These are phyloP conservation scores for Xylaria sp. DNA, from an alignment of 2,329 filamentous ascomycete genomes.

Conservation along the genomic window DNA sequence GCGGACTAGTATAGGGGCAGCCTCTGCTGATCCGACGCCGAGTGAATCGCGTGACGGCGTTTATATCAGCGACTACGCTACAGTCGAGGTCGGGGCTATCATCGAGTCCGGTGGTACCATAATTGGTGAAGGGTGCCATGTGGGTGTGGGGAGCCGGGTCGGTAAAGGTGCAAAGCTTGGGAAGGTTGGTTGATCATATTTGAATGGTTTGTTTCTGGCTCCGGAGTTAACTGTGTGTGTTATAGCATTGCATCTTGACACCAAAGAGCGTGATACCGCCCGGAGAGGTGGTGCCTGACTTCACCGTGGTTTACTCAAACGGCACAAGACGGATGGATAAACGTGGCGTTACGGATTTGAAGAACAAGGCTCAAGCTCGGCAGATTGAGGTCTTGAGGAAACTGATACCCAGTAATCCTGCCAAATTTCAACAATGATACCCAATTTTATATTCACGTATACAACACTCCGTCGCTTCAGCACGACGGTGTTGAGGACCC, in stretches of 20 bases:
- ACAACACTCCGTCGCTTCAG: not conserved
- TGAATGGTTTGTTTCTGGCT: not conserved
- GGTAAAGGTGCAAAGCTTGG: constrained; percentile 70
- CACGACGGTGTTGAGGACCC: not conserved
- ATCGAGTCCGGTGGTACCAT: constrained; percentile 71
- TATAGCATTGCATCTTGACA: constrained; percentile 76
- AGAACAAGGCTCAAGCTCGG: constrained; percentile 70
- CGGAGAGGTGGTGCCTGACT: constrained; percentile 69
- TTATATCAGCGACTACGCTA: constrained; percentile 68
- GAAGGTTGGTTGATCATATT: constrained; percentile 57
- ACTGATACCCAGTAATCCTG: constrained; percentile 72
- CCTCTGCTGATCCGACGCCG: constrained; percentile 45
- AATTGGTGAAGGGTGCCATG: constrained; percentile 67
- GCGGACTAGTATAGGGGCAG: constrained; percentile 64
- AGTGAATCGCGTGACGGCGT: constrained; percentile 59
- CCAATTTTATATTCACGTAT: not conserved
- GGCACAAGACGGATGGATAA: constrained; percentile 67
- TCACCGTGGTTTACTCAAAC: constrained; percentile 75
- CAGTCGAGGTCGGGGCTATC: constrained; percentile 67
- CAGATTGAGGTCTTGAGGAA: constrained; percentile 74
- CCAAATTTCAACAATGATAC: constrained; percentile 57
- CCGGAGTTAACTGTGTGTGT: constrained; percentile 8
- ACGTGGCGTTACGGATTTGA: constrained; percentile 69
- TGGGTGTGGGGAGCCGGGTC: constrained; percentile 69
- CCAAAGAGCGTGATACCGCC: constrained; percentile 68